These are phyloP conservation scores for Cylindrotheca fusiformis DNA, from an alignment of 108 stramenopile species.

Conservation along the genomic window DNA sequence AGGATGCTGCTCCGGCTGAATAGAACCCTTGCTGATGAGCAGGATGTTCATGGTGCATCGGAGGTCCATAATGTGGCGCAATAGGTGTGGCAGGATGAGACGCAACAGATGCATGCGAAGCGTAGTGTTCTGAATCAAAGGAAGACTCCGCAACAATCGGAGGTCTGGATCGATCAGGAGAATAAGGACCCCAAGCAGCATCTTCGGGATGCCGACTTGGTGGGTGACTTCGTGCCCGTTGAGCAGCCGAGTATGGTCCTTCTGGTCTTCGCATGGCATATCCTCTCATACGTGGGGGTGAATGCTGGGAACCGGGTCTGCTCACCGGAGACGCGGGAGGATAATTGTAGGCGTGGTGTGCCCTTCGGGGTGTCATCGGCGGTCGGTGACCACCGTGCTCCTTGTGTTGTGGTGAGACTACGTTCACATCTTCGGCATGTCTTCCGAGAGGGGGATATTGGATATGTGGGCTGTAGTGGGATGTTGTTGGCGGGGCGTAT, in stretches of 20 bases:
- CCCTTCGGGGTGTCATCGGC: conserved; percentile 21
- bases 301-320: conserved; percentile 13
- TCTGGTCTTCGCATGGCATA: conserved; percentile 41
- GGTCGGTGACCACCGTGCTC: conserved; percentile 18
- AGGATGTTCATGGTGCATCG: conserved; percentile 17
- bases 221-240: conserved; percentile 17
- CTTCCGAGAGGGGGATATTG: conserved; percentile 45
- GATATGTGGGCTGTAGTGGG: conserved; percentile 55
- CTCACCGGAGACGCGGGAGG: conserved; percentile 54
- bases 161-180: conserved; percentile 26
- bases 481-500: conserved; percentile 14
- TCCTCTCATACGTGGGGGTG: conserved; percentile 33
- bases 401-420: conserved; percentile 55
- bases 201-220: conserved; percentile 5
- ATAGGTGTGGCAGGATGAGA: conserved; percentile 38
- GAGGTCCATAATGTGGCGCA: conserved; percentile 30
- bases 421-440: conserved; percentile 46
- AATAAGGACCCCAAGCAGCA: conserved; percentile 23
- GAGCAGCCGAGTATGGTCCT: conserved; percentile 40
- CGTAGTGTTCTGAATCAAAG: conserved; percentile 50
- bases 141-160: conserved; percentile 49
- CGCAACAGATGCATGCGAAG: conserved; percentile 21
- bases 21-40: conserved; percentile 17
- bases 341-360: conserved; percentile 34
- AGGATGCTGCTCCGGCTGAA: conserved; percentile 37